Evolutionary conservation across 1,284 basidiomycete genomes (phyloP), one percentile per base, ranked within the genome.

Genomic region (Trametes hirsuta): DNA sequence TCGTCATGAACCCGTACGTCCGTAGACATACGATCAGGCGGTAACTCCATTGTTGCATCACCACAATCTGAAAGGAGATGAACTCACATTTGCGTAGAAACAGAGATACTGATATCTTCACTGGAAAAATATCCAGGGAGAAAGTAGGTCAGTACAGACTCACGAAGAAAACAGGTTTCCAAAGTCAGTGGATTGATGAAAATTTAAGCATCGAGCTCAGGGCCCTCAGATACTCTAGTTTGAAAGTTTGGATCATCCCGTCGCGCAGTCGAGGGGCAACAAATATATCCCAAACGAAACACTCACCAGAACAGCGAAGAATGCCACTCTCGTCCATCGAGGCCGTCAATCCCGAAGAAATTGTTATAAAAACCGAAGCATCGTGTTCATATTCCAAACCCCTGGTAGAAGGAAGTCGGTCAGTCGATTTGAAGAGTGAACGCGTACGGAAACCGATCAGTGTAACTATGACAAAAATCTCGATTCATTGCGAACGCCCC

Each of bases 171-270:
- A 37, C 6, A 18, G 18, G 21, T 12, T 6, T 4, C 9, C 67
- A 67, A 63, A 68, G 66, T 87, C 85, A 87, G 86, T 80, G 81
- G 83, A 86, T 84, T 82, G 80, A 83, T 78, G 84, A 80, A 85
- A 81, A 74, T 64, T 69, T 66, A 88, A 90, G 81, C 89, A 90
- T 86, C 69, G 87, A 77, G 81, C 80, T 74, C 58, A 12, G 40
- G 74, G 79, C 83, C 76, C 88, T 91, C 89, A 91, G 79, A 90
- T 87, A 91, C 89, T 91, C 89, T 91, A 91, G 89, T 91, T 91
- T 91, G 89, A 88, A 89, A 81, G 76, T 72, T 77, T 76, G 77
- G 69, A 74, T 90, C 89, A 89, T 88, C 67, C 64, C 70, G 62
- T 66, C 56, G 66, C 62, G 40, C 53, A 48, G 47, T 21, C n/a